These are phyloP conservation scores for Alnus rubra DNA, from an alignment of 306 rosid species.

Conservation along the genomic window DNA sequence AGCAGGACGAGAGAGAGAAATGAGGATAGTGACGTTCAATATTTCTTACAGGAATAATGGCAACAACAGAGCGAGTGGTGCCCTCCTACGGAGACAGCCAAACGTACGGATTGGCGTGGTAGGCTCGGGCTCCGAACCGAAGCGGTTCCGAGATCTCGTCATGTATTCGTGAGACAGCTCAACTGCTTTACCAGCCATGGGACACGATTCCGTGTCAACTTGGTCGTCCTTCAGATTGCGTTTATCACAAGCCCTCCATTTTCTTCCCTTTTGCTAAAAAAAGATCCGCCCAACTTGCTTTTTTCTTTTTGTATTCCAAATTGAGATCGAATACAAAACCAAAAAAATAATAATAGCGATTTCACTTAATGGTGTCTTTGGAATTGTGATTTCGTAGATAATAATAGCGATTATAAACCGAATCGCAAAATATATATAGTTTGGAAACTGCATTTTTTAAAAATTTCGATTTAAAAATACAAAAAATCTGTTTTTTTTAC, in stretches of 20 bases:
- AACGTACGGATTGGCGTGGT: slow-evolving; percentile 18
- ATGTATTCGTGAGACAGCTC: slow-evolving; percentile 35
- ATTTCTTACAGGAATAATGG: slow-evolving; percentile 41
- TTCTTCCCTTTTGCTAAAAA: too few species aligned
- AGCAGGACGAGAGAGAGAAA: neutral
- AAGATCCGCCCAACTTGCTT: too few species aligned
- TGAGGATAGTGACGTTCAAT: neutral
- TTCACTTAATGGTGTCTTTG: too few species aligned
- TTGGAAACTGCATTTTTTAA: too few species aligned
- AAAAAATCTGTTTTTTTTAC: too few species aligned
- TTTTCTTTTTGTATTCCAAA: too few species aligned
- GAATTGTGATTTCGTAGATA: too few species aligned
- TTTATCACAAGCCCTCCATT: neutral
- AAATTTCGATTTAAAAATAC: too few species aligned
- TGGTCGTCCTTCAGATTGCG: slow-evolving; percentile 19
- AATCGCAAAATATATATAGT: too few species aligned
- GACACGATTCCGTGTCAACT: slow-evolving; percentile 47
- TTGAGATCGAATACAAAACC: too few species aligned
- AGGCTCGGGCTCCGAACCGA: slow-evolving; percentile 25
- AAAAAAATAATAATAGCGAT: too few species aligned
- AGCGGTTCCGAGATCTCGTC: slow-evolving; percentile 37
- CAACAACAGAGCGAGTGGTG: slow-evolving; percentile 57
- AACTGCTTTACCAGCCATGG: slow-evolving; percentile 6
- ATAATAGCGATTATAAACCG: too few species aligned
- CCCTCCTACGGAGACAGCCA: slow-evolving; percentile 53